A percentile compares a stretch with the other conserved stretches of the same genome.
These are phyloP conservation scores for Cajanus cajan DNA, from an alignment of 306 rosid species.

Conservation along the genomic window DNA sequence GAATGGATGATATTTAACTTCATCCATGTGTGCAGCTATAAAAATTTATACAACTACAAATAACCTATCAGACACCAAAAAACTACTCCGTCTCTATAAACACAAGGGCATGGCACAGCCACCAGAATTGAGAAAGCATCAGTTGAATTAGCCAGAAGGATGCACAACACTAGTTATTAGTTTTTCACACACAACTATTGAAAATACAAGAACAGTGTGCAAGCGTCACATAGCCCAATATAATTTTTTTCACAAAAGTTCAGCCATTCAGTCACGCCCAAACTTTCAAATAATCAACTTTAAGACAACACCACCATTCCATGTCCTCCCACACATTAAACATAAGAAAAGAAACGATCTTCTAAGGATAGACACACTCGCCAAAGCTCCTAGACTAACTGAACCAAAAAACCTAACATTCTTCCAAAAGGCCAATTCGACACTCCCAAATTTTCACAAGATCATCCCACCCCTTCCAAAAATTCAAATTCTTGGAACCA, in stretches of 20 bases:
- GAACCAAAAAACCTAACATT: conserved; percentile 12
- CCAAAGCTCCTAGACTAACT: conserved; percentile 10
- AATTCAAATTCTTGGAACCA: neutral
- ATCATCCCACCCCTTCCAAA: neutral
- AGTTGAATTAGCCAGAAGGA: neutral
- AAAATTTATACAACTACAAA: neutral
- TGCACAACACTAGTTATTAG: neutral
- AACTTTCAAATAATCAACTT: neutral
- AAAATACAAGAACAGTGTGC: neutral
- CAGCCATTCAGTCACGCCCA: neutral
- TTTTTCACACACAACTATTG: neutral
- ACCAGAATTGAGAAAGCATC: conserved; percentile 2
- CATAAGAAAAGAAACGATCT: neutral
- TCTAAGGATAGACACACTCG: neutral
- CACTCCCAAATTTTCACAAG: neutral
- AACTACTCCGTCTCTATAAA: neutral
- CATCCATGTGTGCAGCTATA: neutral
- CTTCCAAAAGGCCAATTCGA: neutral
- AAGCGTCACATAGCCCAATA: neutral
- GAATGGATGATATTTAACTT: neutral
- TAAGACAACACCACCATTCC: neutral
- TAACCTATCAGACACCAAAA: neutral
- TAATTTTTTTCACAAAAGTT: neutral
- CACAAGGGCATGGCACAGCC: neutral
- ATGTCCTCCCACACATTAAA: neutral